Base-by-base conservation (phyloP, 345 rosid species). In the Angophora floribunda region DNA sequence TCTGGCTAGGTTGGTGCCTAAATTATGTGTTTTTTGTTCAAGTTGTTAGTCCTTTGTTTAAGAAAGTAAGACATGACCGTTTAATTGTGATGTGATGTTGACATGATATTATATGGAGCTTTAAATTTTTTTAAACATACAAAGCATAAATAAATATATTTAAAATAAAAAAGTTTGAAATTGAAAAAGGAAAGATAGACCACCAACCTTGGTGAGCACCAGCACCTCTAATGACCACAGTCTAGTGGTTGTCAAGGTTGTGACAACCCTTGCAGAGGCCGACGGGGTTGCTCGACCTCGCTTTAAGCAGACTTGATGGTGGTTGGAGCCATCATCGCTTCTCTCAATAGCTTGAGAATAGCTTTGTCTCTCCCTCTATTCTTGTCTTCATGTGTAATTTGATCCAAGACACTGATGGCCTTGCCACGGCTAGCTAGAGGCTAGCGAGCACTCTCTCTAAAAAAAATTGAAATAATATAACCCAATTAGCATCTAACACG, bases 201-300 rank as follows among this genome's bases (percentile, higher is more conserved):
- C 26, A 9, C 7, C 13, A 36, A 5, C 47, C 47, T 7, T 5
- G 12, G 7, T 47, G 15, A 67, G 78, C 45, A 32, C 45, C 3
- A 0, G 12, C 4, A 11, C 45, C 12, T 7, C 44, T 3, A 65
- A 0, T 2, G 17, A 1, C 44, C 78, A 30, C 1, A 2, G 6
- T 30, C 78, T 30, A 65, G 44, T 14, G 3, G 41, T 14, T 7
- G 5, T 65, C 1, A 19, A 17, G 26, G 61, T 55, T 10, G 3
- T 4, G 7, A 67, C 13, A 16, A 32, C 79, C 24, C 0, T 1
- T 13, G 7, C 24, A 2, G 22, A 36, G 47, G 47, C 6, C 26
- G 1, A 36, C 26, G 0, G 22, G 47, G 21, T 3, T 70, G 26
- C 47, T 70, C 2, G 2, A 36, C 26, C 14, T 36, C 1, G 47